Conservation (phyloP, 306 rosid species). For the Quercus suber region DNA sequence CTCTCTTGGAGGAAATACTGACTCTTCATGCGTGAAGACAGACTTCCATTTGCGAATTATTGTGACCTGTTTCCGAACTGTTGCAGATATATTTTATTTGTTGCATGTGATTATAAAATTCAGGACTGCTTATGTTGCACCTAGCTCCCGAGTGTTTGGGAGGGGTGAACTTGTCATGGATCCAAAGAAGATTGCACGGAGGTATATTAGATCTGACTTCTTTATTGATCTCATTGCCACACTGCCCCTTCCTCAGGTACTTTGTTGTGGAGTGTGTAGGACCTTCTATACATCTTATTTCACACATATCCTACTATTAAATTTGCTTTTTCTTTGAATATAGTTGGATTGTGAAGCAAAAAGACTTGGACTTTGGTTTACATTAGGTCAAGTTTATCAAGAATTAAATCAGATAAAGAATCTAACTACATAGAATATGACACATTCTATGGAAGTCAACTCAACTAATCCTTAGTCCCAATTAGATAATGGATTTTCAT, state of each 20-base stretch:
- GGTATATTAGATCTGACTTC: slow-evolving; percentile 87
- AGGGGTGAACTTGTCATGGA: slow-evolving; percentile 99
- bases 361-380: background rate
- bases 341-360: background rate
- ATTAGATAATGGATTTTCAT: no score
- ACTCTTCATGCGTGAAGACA: slow-evolving; percentile 63
- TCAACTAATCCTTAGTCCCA: no score
- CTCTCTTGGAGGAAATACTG: slow-evolving; percentile 32
- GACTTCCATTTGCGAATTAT: slow-evolving; percentile 65
- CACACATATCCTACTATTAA: background rate
- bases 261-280: slow-evolving; percentile 4
- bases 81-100: slow-evolving; percentile 81
- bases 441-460: no score
- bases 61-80: slow-evolving; percentile 81
- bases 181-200: slow-evolving; percentile 78
- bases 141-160: slow-evolving; percentile 91
- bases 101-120: slow-evolving; percentile 86
- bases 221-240: slow-evolving; percentile 88
- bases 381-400: background rate
- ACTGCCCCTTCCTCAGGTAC: slow-evolving; percentile 95
- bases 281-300: slow-evolving; percentile 1
- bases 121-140: slow-evolving; percentile 91
- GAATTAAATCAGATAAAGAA: background rate
- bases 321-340: slow-evolving; percentile 10
- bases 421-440: background rate